Evolutionary conservation across 148 eudicot genomes (phyloP), one percentile per base, ranked within the genome.

Genomic region (Nepenthes gracilis): DNA sequence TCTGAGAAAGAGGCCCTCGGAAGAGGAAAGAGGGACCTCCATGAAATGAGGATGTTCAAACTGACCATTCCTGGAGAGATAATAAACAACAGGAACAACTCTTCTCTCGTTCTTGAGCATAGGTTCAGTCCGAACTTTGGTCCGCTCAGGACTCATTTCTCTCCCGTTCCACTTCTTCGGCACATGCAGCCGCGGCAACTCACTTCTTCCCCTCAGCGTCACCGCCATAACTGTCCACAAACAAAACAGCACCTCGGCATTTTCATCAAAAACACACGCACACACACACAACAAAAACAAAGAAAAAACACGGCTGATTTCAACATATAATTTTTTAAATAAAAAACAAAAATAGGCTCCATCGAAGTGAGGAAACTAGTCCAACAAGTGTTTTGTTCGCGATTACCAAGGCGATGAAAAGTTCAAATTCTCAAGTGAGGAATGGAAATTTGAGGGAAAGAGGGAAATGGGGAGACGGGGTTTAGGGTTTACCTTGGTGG

Each of bases 31-130:
- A 43, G 96, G 86, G 34, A 88, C 88, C 40, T 85, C 86, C 49
- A 88, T 67, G 80, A 85, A 88, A 54, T 88, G 96, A 35, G 96
- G 96, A 43, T 88, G 96, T 52, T 88, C 84, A 52, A 88, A 91
- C 54, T 80, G 91, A 38, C 91, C 86, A 63, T 85, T 80, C 9
- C 81, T 71, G 35, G 75, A 77, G 36, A 88, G 83, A 58, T 88
- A 88, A 57, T 88, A 88, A 51, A 88, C 81, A 1, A 88, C 86
- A 1, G 80, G 77, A 7, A 80, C 91, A 58, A 59, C 35, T 66
- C 50, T 70, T 6, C 8, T 67, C 13, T 60, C 49, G 9, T 68
- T 1, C 34, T 64, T 64, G 43, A 32, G 45, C 58, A 63, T 69
- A 3, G 85, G 77, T 45, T 81, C 78, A 11, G 71, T 60, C 83